phyloP scores from a whole-genome alignment of 2,329 filamentous ascomycete genomes.

The Aspergillus sclerotialis region DNA sequence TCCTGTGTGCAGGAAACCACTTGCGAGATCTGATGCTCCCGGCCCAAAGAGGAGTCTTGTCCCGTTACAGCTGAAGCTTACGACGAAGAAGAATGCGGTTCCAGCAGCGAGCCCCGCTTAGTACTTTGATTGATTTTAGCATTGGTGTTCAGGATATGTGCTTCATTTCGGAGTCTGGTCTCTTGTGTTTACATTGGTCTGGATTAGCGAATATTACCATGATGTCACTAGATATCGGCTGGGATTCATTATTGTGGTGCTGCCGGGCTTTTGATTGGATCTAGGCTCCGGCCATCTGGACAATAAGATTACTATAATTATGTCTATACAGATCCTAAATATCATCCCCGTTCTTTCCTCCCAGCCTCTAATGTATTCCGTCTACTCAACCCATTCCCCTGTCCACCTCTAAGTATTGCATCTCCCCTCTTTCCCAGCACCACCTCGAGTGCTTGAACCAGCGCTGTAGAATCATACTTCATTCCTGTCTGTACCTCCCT shows the following conservation, averaged over 20 bases:
- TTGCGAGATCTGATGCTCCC: slow-evolving; percentile 29
- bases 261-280: no score
- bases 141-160: no score
- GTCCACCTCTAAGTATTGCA: slow-evolving; percentile 35
- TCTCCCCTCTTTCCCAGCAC: slow-evolving; percentile 63
- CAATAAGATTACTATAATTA: not conserved
- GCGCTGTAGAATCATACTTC: slow-evolving; percentile 67
- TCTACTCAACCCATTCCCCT: slow-evolving; percentile 41
- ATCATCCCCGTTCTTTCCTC: slow-evolving; percentile 12
- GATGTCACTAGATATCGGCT: no score
- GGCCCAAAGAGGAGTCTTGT: slow-evolving; percentile 31
- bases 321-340: not conserved
- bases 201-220: no score
- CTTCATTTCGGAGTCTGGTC: no score
- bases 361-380: slow-evolving; percentile 50
- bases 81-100: slow-evolving; percentile 17
- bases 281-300: no score
- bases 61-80: slow-evolving; percentile 32
- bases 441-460: slow-evolving; percentile 68
- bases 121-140: no score
- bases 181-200: no score
- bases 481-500: slow-evolving; percentile 47
- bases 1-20: slow-evolving; percentile 38
- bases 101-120: not conserved
- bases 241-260: no score